Conservation (phyloP, 2,329 filamentous ascomycete genomes). For the Alternaria gaisen region DNA sequence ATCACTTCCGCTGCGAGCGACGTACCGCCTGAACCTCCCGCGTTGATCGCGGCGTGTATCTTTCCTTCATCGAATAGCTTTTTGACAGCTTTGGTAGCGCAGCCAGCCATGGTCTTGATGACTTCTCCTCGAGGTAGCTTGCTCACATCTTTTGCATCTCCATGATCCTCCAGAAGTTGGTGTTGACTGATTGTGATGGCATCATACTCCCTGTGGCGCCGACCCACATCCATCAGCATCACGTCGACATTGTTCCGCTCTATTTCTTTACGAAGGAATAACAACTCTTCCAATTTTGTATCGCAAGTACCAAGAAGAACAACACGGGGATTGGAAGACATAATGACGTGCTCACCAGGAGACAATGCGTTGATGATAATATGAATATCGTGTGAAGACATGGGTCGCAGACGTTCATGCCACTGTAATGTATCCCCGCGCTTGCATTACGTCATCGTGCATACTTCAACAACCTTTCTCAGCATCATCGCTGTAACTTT, state of each 20-base stretch:
- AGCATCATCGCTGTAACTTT: not conserved
- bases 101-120: conserved; percentile 63
- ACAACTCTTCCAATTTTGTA: conserved; percentile 68
- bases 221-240: conserved; percentile 66
- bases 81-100: conserved; percentile 56
- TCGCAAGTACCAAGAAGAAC: conserved; percentile 70
- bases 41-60: conserved; percentile 66
- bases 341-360: not conserved
- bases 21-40: conserved; percentile 71
- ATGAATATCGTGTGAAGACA: not conserved
- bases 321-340: conserved; percentile 47
- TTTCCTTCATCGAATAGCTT: conserved; percentile 48
- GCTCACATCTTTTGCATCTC: conserved; percentile 43
- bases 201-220: conserved; percentile 53
- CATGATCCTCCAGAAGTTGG: conserved; percentile 51
- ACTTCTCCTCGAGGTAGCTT: conserved; percentile 63
- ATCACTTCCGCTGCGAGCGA: conserved; percentile 68
- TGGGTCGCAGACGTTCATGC: not conserved
- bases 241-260: conserved; percentile 46
- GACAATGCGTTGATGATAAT: not conserved
- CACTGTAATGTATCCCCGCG: conserved; percentile 5
- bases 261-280: conserved; percentile 63
- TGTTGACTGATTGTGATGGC: conserved; percentile 59
- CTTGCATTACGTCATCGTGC: conserved; percentile 22
- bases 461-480: not conserved